These are phyloP conservation scores for Chloroidium sp. DNA, from an alignment of 163 green algal species.

Conservation along the genomic window DNA sequence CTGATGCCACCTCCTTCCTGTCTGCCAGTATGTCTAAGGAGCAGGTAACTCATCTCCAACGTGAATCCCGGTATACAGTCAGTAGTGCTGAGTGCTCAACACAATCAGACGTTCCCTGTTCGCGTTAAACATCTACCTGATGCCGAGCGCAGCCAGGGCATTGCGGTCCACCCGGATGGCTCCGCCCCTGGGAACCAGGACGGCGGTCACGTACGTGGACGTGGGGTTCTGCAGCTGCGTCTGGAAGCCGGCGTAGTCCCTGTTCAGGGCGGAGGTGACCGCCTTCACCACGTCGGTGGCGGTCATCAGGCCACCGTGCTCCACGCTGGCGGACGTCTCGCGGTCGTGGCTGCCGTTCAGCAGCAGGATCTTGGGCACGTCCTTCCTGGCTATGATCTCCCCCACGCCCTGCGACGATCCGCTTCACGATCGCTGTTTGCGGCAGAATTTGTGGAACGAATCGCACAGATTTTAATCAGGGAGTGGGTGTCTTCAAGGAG, in stretches of 20 bases:
- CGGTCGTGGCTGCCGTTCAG: conserved; percentile 93
- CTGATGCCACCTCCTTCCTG: neutral
- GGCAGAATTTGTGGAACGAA: too few species aligned
- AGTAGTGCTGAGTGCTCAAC: neutral
- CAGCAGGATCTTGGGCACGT: conserved; percentile 85
- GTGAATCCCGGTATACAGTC: neutral
- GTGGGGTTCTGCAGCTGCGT: conserved; percentile 11
- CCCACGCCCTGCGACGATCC: conserved; percentile 59
- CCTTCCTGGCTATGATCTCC: conserved; percentile 67
- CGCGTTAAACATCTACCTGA: conserved; percentile 16
- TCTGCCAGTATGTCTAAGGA: neutral
- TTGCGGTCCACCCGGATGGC: conserved; percentile 48
- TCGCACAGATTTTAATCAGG: too few species aligned
- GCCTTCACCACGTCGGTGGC: conserved; percentile 69
- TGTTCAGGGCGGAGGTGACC: conserved; percentile 69
- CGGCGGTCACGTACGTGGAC: conserved; percentile 54
- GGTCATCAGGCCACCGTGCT: conserved; percentile 56
- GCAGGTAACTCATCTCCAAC: neutral
- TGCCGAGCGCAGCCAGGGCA: conserved; percentile 43
- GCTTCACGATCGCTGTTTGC: too few species aligned
- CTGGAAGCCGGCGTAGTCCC: conserved; percentile 27
- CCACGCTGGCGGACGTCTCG: conserved; percentile 62
- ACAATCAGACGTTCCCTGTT: neutral
- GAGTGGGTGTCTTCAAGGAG: too few species aligned
- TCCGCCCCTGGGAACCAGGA: conserved; percentile 63